Conservation (phyloP, 768 basidiomycete genomes). For the Amanita molliuscula region DNA sequence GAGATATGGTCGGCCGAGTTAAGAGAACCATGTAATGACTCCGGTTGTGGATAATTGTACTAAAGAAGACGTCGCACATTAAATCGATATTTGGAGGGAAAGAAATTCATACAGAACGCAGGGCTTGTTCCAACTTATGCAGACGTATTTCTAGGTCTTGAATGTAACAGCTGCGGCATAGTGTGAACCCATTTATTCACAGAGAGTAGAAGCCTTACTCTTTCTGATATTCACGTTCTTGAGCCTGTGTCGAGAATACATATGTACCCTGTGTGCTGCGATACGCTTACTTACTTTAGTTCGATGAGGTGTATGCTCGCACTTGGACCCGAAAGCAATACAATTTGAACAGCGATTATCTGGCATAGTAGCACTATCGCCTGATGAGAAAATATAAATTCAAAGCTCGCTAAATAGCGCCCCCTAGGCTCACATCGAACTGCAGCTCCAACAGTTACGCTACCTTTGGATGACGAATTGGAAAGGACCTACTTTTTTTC, state of each 20-base stretch:
- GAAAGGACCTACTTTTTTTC: slow-evolving; percentile 25
- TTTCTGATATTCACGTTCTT: slow-evolving; percentile 24
- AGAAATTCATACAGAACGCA: slow-evolving; percentile 14
- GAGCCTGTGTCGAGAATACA: background rate
- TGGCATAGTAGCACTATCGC: slow-evolving; percentile 53
- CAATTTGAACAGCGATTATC: slow-evolving; percentile 50
- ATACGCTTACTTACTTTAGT: slow-evolving; percentile 31
- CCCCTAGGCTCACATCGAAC: slow-evolving; percentile 26
- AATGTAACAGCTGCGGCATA: slow-evolving; percentile 17
- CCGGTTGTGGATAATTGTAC: background rate
- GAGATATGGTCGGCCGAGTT: background rate
- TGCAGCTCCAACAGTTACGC: slow-evolving; percentile 9
- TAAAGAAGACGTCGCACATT: background rate
- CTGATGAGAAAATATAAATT: slow-evolving; percentile 17
- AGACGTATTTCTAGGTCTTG: slow-evolving; percentile 19
- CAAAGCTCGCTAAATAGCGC: background rate
- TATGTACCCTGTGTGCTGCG: background rate
- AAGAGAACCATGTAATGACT: background rate
- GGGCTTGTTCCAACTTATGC: slow-evolving; percentile 18
- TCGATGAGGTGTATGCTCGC: slow-evolving; percentile 43
- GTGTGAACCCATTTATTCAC: background rate
- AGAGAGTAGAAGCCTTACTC: slow-evolving; percentile 15
- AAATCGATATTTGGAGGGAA: background rate
- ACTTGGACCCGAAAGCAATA: slow-evolving; percentile 32
- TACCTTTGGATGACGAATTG: background rate